Conservation (phyloP, 2,329 filamentous ascomycete genomes). For the Metarhizium rileyi region DNA sequence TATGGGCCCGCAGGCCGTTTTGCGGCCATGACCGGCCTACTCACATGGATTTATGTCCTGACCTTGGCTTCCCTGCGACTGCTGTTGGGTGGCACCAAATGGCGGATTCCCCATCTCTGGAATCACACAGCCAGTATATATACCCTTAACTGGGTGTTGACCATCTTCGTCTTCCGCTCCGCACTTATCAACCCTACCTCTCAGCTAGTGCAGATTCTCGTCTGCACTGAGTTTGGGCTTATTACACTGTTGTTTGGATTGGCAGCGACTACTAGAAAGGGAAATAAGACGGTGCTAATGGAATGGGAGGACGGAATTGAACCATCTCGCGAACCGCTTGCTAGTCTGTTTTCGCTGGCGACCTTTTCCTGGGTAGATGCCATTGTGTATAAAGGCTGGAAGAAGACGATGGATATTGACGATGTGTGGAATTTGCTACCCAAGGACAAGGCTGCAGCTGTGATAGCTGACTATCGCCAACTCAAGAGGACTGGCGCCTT, state of each 20-base stretch:
- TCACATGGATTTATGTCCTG: constrained; percentile 74
- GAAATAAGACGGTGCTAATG: constrained; percentile 79
- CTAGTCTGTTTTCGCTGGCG: constrained; percentile 77
- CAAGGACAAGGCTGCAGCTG: constrained; percentile 74
- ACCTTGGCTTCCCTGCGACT: constrained; percentile 64
- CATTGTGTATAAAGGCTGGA: constrained; percentile 83
- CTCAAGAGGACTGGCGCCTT: constrained; percentile 73
- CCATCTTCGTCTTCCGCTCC: constrained; percentile 71
- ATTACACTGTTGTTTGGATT: constrained; percentile 65
- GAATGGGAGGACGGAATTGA: constrained; percentile 85
- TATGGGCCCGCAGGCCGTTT: constrained; percentile 49
- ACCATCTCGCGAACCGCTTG: constrained; percentile 76
- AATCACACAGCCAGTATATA: constrained; percentile 88
- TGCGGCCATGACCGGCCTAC: constrained; percentile 56
- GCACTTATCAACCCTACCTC: constrained; percentile 69
- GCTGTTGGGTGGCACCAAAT: constrained; percentile 54
- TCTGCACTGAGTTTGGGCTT: constrained; percentile 65
- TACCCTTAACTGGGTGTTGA: constrained; percentile 69
- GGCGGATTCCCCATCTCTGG: constrained; percentile 67
- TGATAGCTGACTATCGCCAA: constrained; percentile 76
- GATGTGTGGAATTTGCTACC: constrained; percentile 89
- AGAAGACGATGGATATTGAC: constrained; percentile 67
- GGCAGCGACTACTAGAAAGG: constrained; percentile 74
- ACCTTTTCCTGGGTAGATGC: constrained; percentile 88
- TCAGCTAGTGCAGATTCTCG: constrained; percentile 49